These are phyloP conservation scores for Mortierella sp. DNA, from an alignment of 371 early-diverging fungal species.

Conservation along the genomic window DNA sequence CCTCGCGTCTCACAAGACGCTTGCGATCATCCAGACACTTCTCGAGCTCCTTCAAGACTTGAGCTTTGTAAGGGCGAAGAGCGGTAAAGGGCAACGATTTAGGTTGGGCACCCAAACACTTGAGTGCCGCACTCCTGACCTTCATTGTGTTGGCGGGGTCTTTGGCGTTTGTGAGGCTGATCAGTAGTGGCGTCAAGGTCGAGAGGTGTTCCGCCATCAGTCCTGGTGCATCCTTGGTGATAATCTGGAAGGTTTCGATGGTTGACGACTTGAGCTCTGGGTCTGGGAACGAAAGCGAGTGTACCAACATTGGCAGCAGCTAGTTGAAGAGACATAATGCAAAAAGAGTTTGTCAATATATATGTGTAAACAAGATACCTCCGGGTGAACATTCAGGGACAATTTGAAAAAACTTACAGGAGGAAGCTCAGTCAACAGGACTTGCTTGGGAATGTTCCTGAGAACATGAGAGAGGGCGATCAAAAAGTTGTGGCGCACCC, in stretches of 20 bases:
- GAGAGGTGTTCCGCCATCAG: slow-evolving; percentile 72
- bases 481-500: slow-evolving; percentile 76
- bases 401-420: slow-evolving; percentile 63
- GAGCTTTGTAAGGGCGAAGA: slow-evolving; percentile 71
- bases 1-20: slow-evolving; percentile 89
- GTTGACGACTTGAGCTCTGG: slow-evolving; percentile 80
- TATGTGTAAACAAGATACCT: neutral
- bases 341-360: neutral
- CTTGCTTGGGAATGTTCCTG: slow-evolving; percentile 84
- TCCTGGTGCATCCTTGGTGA: slow-evolving; percentile 73
- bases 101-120: slow-evolving; percentile 79
- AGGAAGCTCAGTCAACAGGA: slow-evolving; percentile 82
- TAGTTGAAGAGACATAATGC: slow-evolving; percentile 28
- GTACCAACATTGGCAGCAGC: slow-evolving; percentile 83
- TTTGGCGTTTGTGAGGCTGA: slow-evolving; percentile 57
- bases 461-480: slow-evolving; percentile 87
- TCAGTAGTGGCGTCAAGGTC: slow-evolving; percentile 63
- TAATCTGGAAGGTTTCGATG: slow-evolving; percentile 76
- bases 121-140: slow-evolving; percentile 82
- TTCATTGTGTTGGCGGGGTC: slow-evolving; percentile 63
- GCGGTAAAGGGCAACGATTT: slow-evolving; percentile 69
- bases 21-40: slow-evolving; percentile 88
- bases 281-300: slow-evolving; percentile 74
- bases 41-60: slow-evolving; percentile 74
- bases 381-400: neutral